Percentiles rank a stretch among this genome's conserved stretches.
These are phyloP conservation scores for Geosmithia morbida DNA, from an alignment of 2,329 filamentous ascomycete species.

Conservation along the genomic window DNA sequence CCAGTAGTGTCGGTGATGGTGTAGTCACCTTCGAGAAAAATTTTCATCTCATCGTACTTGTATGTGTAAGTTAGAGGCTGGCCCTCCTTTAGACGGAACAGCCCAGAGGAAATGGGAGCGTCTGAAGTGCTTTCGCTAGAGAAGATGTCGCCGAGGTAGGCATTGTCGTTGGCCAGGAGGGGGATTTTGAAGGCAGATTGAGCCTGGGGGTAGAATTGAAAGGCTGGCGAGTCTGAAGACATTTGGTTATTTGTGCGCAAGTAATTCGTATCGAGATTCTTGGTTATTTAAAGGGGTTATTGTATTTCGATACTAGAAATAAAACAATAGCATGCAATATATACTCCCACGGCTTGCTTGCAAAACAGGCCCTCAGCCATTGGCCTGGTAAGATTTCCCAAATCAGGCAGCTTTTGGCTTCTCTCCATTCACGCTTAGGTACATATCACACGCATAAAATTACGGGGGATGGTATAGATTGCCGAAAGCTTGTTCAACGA, in stretches of 20 bases:
- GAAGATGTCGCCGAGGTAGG: slow-evolving; percentile 48
- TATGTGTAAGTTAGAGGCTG: slow-evolving; percentile 55
- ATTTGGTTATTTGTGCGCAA: neutral
- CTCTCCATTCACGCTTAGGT: neutral
- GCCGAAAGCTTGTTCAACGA: neutral
- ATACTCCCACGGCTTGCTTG: no score
- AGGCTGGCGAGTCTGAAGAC: slow-evolving; percentile 8
- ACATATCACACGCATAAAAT: neutral
- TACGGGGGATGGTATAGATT: neutral
- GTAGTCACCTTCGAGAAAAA: slow-evolving; percentile 54
- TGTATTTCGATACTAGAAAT: no score
- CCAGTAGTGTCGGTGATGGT: slow-evolving; percentile 50
- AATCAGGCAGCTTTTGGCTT: neutral
- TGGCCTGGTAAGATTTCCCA: neutral
- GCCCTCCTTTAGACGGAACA: slow-evolving; percentile 55
- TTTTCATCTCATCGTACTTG: slow-evolving; percentile 61
- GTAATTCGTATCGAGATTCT: neutral
- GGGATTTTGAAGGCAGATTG: slow-evolving; percentile 48
- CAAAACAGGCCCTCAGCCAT: no score
- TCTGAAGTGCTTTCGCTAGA: slow-evolving; percentile 35
- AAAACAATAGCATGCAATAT: no score
- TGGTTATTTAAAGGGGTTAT: no score
- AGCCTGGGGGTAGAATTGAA: slow-evolving; percentile 41
- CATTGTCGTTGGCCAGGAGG: slow-evolving; percentile 53
- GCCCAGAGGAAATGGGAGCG: slow-evolving; percentile 46